Evolutionary conservation across 192 early-diverging fungal genomes (phyloP).

Genomic region (Linnemannia zychae): DNA sequence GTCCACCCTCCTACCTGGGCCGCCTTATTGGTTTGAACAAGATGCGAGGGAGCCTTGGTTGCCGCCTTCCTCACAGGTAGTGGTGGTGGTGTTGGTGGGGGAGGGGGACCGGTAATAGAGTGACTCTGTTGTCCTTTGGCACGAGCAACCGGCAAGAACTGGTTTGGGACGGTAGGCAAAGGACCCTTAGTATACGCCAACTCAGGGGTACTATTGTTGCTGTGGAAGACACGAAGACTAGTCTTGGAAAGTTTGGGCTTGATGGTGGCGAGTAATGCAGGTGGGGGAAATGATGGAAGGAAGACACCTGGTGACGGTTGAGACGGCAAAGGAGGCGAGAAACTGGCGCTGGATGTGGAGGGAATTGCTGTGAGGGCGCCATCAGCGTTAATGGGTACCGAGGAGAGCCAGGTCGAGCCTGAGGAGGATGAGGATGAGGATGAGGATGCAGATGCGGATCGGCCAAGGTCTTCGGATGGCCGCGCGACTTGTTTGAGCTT

Average conservation of each 20-base stretch:
- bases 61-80: too few species aligned
- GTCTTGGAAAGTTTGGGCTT: not conserved
- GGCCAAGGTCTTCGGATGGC: not conserved
- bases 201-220: not conserved
- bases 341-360: not conserved
- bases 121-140: not conserved
- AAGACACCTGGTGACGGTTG: not conserved
- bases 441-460: not conserved
- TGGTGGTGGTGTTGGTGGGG: too few species aligned
- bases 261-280: too few species aligned
- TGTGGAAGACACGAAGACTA: not conserved
- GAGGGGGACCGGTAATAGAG: not conserved
- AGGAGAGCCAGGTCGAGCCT: not conserved
- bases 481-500: not conserved
- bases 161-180: not conserved
- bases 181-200: not conserved
- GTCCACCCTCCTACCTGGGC: not conserved
- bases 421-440: not conserved
- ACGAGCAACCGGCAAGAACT: not conserved
- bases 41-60: not conserved
- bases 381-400: not conserved
- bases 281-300: too few species aligned
- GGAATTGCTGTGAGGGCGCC: not conserved
- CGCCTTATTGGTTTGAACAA: too few species aligned
- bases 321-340: not conserved